A percentile compares a stretch with the other conserved stretches of the same genome.
phyloP scores from a whole-genome alignment of 495 filamentous ascomycete genomes.

The Chlorociboria aeruginascens region DNA sequence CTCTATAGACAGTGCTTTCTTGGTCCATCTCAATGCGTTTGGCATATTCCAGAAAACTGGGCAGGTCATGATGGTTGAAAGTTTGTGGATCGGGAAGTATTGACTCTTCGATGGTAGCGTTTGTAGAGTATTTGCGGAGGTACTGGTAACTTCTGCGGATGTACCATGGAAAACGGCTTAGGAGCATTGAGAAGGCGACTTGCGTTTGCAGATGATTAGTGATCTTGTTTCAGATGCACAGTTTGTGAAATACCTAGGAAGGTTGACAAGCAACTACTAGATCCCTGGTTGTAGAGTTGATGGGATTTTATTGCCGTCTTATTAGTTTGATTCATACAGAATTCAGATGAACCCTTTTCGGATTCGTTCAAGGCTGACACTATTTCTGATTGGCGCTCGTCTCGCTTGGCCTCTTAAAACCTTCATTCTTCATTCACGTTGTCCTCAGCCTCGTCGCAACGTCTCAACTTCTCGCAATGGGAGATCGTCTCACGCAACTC shows the following conservation, averaged over 20 bases:
- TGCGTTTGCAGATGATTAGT: background rate
- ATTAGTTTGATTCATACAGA: background rate
- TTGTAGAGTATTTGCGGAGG: slow-evolving; percentile 16
- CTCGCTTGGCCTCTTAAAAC: background rate
- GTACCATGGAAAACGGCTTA: background rate
- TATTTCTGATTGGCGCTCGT: slow-evolving; percentile 4
- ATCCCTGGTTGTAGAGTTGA: too few relatives aligned
- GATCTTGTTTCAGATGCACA: background rate
- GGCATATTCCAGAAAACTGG: slow-evolving; percentile 63
- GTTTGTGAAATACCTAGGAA: background rate
- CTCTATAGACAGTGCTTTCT: slow-evolving; percentile 42
- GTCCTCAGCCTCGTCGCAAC: slow-evolving; percentile 8
- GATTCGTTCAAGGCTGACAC: background rate
- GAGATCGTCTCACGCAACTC: slow-evolving; percentile 82
- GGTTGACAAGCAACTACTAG: background rate
- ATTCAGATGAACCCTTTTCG: too few relatives aligned
- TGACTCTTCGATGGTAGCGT: slow-evolving; percentile 22
- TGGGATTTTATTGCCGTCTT: too few relatives aligned
- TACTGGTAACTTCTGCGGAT: slow-evolving; percentile 7
- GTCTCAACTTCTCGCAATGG: slow-evolving; percentile 40
- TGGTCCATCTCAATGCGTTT: slow-evolving; percentile 37
- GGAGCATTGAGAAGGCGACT: slow-evolving; percentile 5
- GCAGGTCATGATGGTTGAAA: slow-evolving; percentile 50
- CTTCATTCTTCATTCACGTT: background rate
- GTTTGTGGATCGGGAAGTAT: slow-evolving; percentile 32